Evolutionary conservation across 2,329 filamentous ascomycete species (phyloP).

Genomic region (Neospermospora avenae): DNA sequence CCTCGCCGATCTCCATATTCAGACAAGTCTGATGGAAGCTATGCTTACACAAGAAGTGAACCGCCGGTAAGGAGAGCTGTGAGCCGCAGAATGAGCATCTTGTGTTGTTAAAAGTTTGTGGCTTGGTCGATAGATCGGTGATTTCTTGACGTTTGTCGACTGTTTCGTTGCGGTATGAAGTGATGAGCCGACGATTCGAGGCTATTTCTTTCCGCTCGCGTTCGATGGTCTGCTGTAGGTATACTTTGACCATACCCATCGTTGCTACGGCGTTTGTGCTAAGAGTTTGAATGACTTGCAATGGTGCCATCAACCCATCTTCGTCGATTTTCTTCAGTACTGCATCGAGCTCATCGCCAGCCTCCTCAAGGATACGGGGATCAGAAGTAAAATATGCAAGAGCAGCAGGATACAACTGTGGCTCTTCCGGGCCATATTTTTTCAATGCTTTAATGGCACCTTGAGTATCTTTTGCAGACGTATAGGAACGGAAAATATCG

Average conservation of each 20-base stretch:
- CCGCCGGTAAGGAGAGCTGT: conserved; percentile 78
- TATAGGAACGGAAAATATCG: conserved; percentile 96
- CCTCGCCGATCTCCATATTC: conserved; percentile 46
- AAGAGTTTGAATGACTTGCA: conserved; percentile 94
- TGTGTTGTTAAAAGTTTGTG: conserved; percentile 85
- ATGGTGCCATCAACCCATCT: conserved; percentile 87
- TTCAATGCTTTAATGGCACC: conserved; percentile 86
- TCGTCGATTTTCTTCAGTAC: conserved; percentile 85
- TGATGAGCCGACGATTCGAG: conserved; percentile 74
- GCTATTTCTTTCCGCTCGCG: conserved; percentile 84
- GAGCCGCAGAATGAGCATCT: conserved; percentile 76
- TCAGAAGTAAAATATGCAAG: conserved; percentile 92
- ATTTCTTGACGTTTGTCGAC: conserved; percentile 76
- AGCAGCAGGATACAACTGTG: conserved; percentile 87
- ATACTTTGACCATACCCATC: conserved; percentile 95
- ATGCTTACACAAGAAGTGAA: conserved; percentile 97
- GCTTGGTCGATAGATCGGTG: conserved; percentile 70
- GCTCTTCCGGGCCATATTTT: conserved; percentile 90
- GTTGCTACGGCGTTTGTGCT: conserved; percentile 78
- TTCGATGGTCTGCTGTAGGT: conserved; percentile 84
- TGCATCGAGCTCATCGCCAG: conserved; percentile 76
- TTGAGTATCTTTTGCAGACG: conserved; percentile 82
- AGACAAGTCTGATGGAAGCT: conserved; percentile 93
- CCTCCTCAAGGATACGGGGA: conserved; percentile 75
- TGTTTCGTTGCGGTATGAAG: conserved; percentile 81